Evolutionary conservation across 75 land plant genomes (phyloP).

Genomic region (Adiantum capillusveneris): DNA sequence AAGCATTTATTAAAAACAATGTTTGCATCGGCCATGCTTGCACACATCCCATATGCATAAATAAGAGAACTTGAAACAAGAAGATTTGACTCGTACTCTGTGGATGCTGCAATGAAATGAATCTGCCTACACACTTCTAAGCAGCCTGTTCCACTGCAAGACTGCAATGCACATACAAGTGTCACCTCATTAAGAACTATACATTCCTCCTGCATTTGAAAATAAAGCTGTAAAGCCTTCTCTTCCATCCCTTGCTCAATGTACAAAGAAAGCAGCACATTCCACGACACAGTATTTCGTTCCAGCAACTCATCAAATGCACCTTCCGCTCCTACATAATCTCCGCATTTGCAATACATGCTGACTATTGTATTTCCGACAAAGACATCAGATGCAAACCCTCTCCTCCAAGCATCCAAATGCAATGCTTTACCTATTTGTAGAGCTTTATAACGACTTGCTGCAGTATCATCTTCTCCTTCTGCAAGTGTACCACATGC

Average conservation of each 20-base stretch:
- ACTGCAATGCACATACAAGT: neutral
- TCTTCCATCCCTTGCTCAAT: slow-evolving; percentile 23
- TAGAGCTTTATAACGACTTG: neutral
- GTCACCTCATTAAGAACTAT: slow-evolving; percentile 5
- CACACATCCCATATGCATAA: slow-evolving; percentile 13
- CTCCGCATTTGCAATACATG: slow-evolving; percentile 27
- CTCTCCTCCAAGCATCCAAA: slow-evolving; percentile 7
- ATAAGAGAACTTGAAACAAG: neutral
- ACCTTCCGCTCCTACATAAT: slow-evolving; percentile 12
- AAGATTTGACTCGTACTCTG: neutral
- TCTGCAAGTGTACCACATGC: slow-evolving; percentile 8
- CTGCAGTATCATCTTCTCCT: neutral
- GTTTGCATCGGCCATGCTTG: slow-evolving; percentile 31
- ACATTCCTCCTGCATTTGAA: slow-evolving; percentile 8
- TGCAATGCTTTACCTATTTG: neutral
- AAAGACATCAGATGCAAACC: slow-evolving; percentile 22
- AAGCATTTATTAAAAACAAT: slow-evolving; percentile 28
- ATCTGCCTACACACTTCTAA: neutral
- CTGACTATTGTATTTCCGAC: slow-evolving; percentile 23
- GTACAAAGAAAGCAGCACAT: slow-evolving; percentile 27
- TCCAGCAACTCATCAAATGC: slow-evolving; percentile 30
- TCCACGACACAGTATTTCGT: slow-evolving; percentile 35
- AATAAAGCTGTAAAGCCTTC: slow-evolving; percentile 3
- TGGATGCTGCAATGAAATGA: neutral
- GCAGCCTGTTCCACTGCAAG: slow-evolving; percentile 4